A percentile compares a stretch with the other conserved stretches of the same genome.
phyloP scores from a whole-genome alignment of 2,329 filamentous ascomycete genomes.

The Aspergillus fumigatus region DNA sequence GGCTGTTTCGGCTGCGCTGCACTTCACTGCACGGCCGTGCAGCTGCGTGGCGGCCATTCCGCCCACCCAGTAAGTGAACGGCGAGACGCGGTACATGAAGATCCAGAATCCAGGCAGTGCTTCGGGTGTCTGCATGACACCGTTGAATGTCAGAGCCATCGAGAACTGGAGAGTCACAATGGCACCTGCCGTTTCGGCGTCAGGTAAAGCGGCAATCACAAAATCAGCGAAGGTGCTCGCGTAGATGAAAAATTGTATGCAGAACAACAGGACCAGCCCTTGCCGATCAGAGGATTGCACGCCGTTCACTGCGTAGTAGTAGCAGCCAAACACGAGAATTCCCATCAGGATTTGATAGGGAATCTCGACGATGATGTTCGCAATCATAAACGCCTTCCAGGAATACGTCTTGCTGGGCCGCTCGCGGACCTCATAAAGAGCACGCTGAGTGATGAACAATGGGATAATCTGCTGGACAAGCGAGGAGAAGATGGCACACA shows the following conservation, averaged over 20 bases:
- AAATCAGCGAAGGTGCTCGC: conserved; percentile 74
- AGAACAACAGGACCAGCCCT: conserved; percentile 71
- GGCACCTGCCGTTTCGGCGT: conserved; percentile 69
- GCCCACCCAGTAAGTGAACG: conserved; percentile 47
- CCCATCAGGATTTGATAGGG: conserved; percentile 76
- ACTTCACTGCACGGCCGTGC: conserved; percentile 61
- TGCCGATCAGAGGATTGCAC: conserved; percentile 63
- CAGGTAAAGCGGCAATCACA: conserved; percentile 69
- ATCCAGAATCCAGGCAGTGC: conserved; percentile 64
- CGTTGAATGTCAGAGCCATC: conserved; percentile 74
- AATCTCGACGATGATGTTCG: conserved; percentile 77
- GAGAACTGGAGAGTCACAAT: conserved; percentile 72
- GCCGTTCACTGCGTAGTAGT: conserved; percentile 74
- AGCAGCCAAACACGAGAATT: conserved; percentile 69
- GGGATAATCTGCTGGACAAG: conserved; percentile 58
- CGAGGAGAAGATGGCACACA: conserved; percentile 64
- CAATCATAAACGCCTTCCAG: conserved; percentile 80
- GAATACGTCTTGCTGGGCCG: conserved; percentile 78
- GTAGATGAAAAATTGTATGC: conserved; percentile 72
- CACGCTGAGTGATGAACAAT: conserved; percentile 74
- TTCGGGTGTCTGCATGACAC: conserved; percentile 63
- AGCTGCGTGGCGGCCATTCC: conserved; percentile 69
- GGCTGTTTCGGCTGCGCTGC: conserved; percentile 65
- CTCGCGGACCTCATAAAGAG: conserved; percentile 79
- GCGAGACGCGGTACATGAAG: conserved; percentile 57